Evolutionary conservation across 2,329 filamentous ascomycete species (phyloP).

Genomic region (Diaporthe sp.): DNA sequence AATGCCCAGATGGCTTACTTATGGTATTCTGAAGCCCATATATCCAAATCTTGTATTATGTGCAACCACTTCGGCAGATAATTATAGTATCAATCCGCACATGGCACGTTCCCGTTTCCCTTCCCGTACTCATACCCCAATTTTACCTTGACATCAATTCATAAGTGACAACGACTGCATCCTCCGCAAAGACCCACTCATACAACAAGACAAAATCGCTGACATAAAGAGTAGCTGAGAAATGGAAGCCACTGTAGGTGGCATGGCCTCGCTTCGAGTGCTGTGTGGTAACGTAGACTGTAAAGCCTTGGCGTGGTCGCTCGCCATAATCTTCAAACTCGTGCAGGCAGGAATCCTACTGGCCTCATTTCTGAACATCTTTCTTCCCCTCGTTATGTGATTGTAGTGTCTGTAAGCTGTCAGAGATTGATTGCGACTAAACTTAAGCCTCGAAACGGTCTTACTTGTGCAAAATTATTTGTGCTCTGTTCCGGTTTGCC

Average conservation of each 20-base stretch:
- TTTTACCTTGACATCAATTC: not conserved
- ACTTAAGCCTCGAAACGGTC: not conserved
- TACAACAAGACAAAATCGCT: not conserved
- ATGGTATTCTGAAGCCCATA: not conserved
- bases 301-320: not conserved
- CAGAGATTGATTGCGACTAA: not conserved
- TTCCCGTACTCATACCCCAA: not conserved
- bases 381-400: not conserved
- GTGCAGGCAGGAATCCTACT: no score
- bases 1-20: conserved; percentile 2
- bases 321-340: not conserved
- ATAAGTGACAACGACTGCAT: not conserved
- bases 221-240: not conserved
- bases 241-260: not conserved
- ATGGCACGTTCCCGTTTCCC: no score
- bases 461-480: not conserved
- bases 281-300: not conserved
- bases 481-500: conserved; percentile 7
- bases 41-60: not conserved
- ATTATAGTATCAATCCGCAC: not conserved
- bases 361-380: not conserved
- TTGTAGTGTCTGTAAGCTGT: not conserved
- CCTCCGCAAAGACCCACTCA: no score
- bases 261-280: not conserved
- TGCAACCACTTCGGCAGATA: conserved; percentile 14